Percentiles rank a stretch among this genome's conserved stretches.
Evolutionary conservation across 805 yeast genomes (phyloP).

Genomic region (Candida chauliodis): DNA sequence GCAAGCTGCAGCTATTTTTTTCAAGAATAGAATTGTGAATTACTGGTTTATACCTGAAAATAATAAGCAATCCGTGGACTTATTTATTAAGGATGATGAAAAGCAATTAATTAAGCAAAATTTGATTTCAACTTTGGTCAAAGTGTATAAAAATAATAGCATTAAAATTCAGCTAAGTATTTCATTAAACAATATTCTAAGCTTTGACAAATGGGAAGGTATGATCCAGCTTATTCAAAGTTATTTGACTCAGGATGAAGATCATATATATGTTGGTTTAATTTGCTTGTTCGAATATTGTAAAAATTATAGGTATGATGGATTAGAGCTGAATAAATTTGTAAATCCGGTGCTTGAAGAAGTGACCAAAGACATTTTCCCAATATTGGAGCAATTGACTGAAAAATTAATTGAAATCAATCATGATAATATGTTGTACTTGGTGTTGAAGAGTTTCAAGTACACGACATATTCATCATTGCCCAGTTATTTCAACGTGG

Average conservation of each 20-base stretch:
- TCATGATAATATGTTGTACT: constrained; percentile 35
- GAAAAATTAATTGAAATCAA: constrained; percentile 20
- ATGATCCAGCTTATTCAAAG: constrained; percentile 36
- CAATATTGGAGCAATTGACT: constrained; percentile 31
- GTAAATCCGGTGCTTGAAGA: constrained; percentile 40
- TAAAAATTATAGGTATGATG: constrained; percentile 37
- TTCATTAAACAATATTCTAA: constrained; percentile 52
- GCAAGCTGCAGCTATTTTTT: constrained; percentile 41
- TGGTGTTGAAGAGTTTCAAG: constrained; percentile 39
- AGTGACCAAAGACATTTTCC: constrained; percentile 32
- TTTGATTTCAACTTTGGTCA: constrained; percentile 39
- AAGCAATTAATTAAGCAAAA: constrained; percentile 41
- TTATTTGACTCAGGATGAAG: constrained; percentile 26
- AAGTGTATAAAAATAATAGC: constrained; percentile 29
- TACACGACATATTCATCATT: constrained; percentile 35
- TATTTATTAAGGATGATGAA: constrained; percentile 28
- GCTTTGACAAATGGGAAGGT: constrained; percentile 45
- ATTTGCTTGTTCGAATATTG: constrained; percentile 39
- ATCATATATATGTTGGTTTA: constrained; percentile 39
- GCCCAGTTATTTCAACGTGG: constrained; percentile 35
- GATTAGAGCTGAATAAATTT: constrained; percentile 41
- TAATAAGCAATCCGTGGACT: constrained; percentile 15
- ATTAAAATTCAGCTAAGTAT: constrained; percentile 56
- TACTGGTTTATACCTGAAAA: constrained; percentile 38
- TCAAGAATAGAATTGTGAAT: constrained; percentile 38